Evolutionary conservation across 108 stramenopile species (phyloP).

Genomic region (Stephanodiscus minutulus): DNA sequence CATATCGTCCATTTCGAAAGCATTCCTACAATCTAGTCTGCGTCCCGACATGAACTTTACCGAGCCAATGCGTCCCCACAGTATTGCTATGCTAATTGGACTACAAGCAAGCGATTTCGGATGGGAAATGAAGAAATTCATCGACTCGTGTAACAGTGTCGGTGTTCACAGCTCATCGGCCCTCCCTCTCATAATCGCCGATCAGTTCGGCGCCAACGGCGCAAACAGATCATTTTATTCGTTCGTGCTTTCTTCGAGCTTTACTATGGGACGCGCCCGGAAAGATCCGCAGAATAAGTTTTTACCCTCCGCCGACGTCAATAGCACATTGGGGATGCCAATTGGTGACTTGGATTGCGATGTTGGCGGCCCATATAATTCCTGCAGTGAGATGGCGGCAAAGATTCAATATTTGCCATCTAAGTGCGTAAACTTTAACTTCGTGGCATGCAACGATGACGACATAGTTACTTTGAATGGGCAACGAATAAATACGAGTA

Average conservation of each 20-base stretch:
- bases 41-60: conserved; percentile 22
- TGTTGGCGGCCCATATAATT: conserved; percentile 65
- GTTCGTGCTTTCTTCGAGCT: conserved; percentile 61
- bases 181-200: conserved; percentile 21
- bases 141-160: conserved; percentile 41
- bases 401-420: conserved; percentile 66
- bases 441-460: conserved; percentile 61
- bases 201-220: conserved; percentile 57
- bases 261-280: conserved; percentile 68
- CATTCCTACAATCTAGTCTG: conserved; percentile 33
- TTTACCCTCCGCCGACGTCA: conserved; percentile 41
- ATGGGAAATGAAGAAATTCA: conserved; percentile 61
- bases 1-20: conserved; percentile 14
- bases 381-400: conserved; percentile 72
- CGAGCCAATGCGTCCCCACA: conserved; percentile 22
- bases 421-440: conserved; percentile 60
- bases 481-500: conserved; percentile 58
- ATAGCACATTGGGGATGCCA: conserved; percentile 62
- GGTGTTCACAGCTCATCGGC: conserved; percentile 25
- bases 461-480: conserved; percentile 88
- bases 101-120: conserved; percentile 62
- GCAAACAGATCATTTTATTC: conserved; percentile 66
- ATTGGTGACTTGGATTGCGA: conserved; percentile 78
- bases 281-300: conserved; percentile 36
- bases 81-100: conserved; percentile 70